Evolutionary conservation across 371 early-diverging fungal species (phyloP).

Genomic region (Gilbertella persicaria): DNA sequence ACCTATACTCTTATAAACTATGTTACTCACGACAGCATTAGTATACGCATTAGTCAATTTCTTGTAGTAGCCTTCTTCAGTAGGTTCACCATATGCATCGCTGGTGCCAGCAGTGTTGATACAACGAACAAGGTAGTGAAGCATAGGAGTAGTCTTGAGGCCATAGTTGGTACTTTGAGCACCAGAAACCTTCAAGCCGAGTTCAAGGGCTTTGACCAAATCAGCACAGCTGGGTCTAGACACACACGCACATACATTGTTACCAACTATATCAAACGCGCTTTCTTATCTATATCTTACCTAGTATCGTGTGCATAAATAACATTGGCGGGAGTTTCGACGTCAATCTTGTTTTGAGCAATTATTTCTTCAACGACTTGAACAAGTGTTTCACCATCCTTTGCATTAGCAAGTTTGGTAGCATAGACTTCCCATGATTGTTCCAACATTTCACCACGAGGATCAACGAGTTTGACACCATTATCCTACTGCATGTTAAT

Average conservation of each 20-base stretch:
- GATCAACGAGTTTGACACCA: conserved; percentile 99
- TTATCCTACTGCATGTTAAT: conserved; percentile 77
- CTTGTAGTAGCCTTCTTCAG: conserved; percentile 88
- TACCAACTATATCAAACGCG: conserved; percentile 1
- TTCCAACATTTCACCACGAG: conserved; percentile 98
- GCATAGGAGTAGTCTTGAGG: conserved; percentile 96
- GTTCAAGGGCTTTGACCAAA: conserved; percentile 78
- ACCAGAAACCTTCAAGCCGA: conserved; percentile 77
- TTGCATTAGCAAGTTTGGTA: conserved; percentile 91
- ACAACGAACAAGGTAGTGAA: conserved; percentile 95
- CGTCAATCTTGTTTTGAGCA: conserved; percentile 70
- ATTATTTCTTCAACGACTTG: conserved; percentile 68
- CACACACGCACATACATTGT: background rate
- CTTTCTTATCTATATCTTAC: conserved; percentile 41
- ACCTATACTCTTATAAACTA: conserved; percentile 26
- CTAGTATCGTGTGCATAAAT: conserved; percentile 94
- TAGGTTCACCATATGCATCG: conserved; percentile 90
- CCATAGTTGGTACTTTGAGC: conserved; percentile 81
- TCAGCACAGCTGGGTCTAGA: conserved; percentile 82
- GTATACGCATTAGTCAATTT: conserved; percentile 87
- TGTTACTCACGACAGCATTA: conserved; percentile 70
- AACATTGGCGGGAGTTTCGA: conserved; percentile 66
- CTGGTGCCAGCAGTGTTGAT: conserved; percentile 78
- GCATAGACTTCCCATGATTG: conserved; percentile 96
- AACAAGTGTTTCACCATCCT: conserved; percentile 67